phyloP scores from a whole-genome alignment of 2,329 filamentous ascomycete genomes.

The Xylariaceae sp. region DNA sequence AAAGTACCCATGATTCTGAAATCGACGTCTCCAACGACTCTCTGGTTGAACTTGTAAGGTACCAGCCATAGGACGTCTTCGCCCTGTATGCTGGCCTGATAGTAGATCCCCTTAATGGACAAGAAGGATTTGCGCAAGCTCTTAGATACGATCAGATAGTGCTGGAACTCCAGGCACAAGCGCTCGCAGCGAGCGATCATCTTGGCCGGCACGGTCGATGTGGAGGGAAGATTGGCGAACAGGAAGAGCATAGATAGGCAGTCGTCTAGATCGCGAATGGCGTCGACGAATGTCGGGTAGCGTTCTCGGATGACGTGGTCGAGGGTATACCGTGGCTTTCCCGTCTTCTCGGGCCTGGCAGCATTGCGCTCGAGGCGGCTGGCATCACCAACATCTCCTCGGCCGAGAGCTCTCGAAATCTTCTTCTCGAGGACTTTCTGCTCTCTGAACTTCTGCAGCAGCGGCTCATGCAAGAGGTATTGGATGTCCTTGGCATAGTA shows the following conservation, averaged over 20 bases:
- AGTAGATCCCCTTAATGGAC: slow-evolving; percentile 99
- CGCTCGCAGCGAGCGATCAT: slow-evolving; percentile 93
- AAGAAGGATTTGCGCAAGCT: slow-evolving; percentile 93
- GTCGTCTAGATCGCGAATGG: slow-evolving; percentile 90
- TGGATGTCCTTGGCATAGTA: slow-evolving; percentile 93
- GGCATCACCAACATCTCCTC: slow-evolving; percentile 85
- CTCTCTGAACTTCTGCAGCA: slow-evolving; percentile 90
- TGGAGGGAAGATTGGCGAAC: slow-evolving; percentile 92
- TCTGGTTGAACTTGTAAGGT: slow-evolving; percentile 96
- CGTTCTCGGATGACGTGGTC: slow-evolving; percentile 97
- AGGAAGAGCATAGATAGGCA: slow-evolving; percentile 95
- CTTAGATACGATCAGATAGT: slow-evolving; percentile 90
- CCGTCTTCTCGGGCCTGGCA: slow-evolving; percentile 78
- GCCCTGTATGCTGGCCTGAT: slow-evolving; percentile 93
- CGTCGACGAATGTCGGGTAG: slow-evolving; percentile 94
- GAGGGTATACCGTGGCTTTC: slow-evolving; percentile 81
- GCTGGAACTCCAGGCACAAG: slow-evolving; percentile 90
- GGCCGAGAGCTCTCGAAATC: slow-evolving; percentile 84
- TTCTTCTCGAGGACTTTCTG: slow-evolving; percentile 97
- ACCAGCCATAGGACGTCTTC: slow-evolving; percentile 97
- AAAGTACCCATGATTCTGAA: slow-evolving; percentile 99
- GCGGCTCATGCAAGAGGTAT: slow-evolving; percentile 92
- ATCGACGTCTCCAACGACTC: slow-evolving; percentile 87
- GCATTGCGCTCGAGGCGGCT: slow-evolving; percentile 82
- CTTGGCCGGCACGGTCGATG: slow-evolving; percentile 81